Conservation (phyloP, 202 grass and related monocot species). For the Dendrocalamus latiflorus region DNA sequence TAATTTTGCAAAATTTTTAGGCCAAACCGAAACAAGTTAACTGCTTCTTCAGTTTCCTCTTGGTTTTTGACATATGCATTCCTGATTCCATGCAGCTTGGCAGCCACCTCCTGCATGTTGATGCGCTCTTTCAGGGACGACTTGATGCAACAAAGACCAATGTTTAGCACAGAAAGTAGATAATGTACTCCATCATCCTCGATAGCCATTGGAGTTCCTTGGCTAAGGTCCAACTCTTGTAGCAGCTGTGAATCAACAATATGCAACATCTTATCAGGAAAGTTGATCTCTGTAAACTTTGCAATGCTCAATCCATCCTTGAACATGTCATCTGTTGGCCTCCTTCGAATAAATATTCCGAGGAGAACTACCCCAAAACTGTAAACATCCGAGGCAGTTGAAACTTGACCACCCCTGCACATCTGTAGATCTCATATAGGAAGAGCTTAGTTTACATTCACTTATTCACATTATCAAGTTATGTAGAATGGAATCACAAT, state of each 20-base stretch:
- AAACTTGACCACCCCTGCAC: background rate
- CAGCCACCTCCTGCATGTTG: too few species aligned
- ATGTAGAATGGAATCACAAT: background rate
- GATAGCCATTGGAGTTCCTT: too few species aligned
- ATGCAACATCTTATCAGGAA: too few species aligned
- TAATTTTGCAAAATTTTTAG: background rate
- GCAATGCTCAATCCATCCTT: conserved; percentile 10
- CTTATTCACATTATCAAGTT: background rate
- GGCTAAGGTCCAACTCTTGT: too few species aligned
- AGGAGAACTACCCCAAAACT: conserved; percentile 13
- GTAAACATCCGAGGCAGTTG: background rate
- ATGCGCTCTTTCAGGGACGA: too few species aligned
- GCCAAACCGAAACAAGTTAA: too few species aligned
- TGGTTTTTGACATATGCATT: too few species aligned
- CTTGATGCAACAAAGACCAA: too few species aligned
- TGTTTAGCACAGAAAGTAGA: too few species aligned
- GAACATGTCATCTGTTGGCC: conserved; percentile 17
- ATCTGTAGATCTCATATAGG: background rate
- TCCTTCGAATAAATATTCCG: conserved; percentile 13
- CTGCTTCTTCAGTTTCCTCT: too few species aligned
- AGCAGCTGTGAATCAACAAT: too few species aligned
- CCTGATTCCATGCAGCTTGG: conserved; percentile 20
- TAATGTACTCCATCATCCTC: too few species aligned
- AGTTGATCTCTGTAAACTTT: background rate
- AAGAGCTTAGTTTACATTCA: background rate